phyloP scores from a whole-genome alignment of 2,329 filamentous ascomycete species.

The Colletotrichum destructivum region DNA sequence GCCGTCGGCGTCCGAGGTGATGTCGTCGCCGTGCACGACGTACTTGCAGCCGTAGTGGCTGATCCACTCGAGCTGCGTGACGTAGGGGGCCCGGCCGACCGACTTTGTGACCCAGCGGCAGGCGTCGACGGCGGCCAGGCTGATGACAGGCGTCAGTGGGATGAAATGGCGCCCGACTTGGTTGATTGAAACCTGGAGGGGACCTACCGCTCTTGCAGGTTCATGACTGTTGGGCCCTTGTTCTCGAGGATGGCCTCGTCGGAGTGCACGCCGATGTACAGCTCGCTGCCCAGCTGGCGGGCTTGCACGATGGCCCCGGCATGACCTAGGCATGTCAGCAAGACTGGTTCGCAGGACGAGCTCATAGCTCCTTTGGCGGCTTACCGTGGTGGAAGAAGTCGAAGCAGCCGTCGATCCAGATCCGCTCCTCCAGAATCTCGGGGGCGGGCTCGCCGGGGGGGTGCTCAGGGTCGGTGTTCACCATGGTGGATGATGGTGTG shows the following conservation, averaged over 20 bases:
- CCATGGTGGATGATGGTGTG: constrained; percentile 37
- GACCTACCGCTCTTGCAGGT: constrained; percentile 82
- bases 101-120: constrained; percentile 94
- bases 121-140: constrained; percentile 90
- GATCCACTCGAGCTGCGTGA: constrained; percentile 94
- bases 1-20: constrained; percentile 93
- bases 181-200: not conserved
- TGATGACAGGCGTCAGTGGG: constrained; percentile 52
- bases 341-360: not conserved
- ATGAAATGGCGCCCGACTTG: constrained; percentile 25
- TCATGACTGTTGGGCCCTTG: constrained; percentile 99
- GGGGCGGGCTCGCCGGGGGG: constrained; percentile 66
- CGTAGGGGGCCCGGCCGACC: constrained; percentile 90
- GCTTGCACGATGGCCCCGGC: constrained; percentile 98
- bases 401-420: constrained; percentile 99
- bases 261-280: constrained; percentile 94
- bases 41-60: constrained; percentile 95
- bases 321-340: constrained; percentile 73
- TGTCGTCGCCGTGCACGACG: constrained; percentile 97
- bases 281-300: constrained; percentile 88
- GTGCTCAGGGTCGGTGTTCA: constrained; percentile 45
- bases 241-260: constrained; percentile 96
- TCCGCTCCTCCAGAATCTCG: constrained; percentile 76
- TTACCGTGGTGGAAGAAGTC: constrained; percentile 98
- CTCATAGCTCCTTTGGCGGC: constrained; percentile 36